Conservation (phyloP, 2,329 filamentous ascomycete species). For the Parascedosporium putredinis region DNA sequence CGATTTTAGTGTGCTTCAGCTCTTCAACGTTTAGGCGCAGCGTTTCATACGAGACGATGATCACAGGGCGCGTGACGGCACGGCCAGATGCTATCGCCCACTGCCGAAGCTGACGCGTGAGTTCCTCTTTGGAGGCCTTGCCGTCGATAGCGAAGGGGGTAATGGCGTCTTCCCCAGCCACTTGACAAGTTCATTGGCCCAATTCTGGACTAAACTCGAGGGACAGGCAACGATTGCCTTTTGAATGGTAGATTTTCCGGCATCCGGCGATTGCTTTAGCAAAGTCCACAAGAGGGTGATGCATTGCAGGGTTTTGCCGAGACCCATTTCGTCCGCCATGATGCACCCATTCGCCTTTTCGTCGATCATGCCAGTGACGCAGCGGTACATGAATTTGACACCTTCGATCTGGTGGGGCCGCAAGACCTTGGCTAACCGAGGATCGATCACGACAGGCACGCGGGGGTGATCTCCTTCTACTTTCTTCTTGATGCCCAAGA, state of each 20-base stretch:
- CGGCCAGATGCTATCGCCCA: conserved; percentile 93
- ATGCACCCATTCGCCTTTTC: conserved; percentile 92
- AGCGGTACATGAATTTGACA: conserved; percentile 93
- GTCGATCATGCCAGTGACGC: conserved; percentile 91
- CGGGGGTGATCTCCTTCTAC: conserved; percentile 70
- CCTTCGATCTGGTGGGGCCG: conserved; percentile 96
- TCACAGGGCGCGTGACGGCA: conserved; percentile 77
- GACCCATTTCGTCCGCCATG: conserved; percentile 98
- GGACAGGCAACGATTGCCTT: conserved; percentile 97
- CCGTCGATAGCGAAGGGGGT: conserved; percentile 93
- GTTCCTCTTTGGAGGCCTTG: conserved; percentile 88
- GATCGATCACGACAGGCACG: conserved; percentile 97
- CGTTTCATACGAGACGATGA: conserved; percentile 97
- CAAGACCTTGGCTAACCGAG: conserved; percentile 75
- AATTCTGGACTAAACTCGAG: conserved; percentile 91
- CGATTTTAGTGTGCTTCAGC: conserved; percentile 81
- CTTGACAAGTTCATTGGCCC: conserved; percentile 94
- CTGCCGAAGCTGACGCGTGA: conserved; percentile 81
- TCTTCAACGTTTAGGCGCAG: conserved; percentile 84
- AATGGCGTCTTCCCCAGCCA: conserved; percentile 92
- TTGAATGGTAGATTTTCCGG: conserved; percentile 87
- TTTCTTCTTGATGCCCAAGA: conserved; percentile 86
- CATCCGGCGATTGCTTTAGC: conserved; percentile 87
- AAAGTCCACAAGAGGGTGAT: conserved; percentile 96
- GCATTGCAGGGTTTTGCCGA: conserved; percentile 95